These are phyloP conservation scores for Penicillium sp. DNA, from an alignment of 2,329 filamentous ascomycete species.

Conservation along the genomic window DNA sequence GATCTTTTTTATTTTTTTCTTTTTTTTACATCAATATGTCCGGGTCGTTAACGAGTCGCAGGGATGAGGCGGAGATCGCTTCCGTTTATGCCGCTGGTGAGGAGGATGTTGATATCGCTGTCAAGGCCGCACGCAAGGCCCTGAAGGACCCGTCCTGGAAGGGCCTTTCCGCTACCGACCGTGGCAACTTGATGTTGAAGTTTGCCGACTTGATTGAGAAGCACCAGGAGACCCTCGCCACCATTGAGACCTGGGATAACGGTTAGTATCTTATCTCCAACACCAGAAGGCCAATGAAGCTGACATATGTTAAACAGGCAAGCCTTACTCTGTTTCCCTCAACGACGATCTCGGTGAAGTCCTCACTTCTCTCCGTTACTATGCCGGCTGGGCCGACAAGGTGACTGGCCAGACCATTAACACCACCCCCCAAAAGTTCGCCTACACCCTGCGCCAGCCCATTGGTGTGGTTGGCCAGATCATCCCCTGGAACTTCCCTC, in stretches of 20 bases:
- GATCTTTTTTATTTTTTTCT: no score
- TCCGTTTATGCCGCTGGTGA: slow-evolving; percentile 63
- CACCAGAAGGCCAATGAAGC: neutral
- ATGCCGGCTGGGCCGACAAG: slow-evolving; percentile 91
- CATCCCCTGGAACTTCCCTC: slow-evolving; percentile 82
- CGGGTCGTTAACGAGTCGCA: slow-evolving; percentile 28
- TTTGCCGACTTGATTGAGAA: slow-evolving; percentile 68
- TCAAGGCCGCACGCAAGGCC: slow-evolving; percentile 36
- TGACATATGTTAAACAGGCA: slow-evolving; percentile 25
- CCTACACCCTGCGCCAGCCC: slow-evolving; percentile 80
- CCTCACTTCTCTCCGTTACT: slow-evolving; percentile 75
- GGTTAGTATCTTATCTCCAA: slow-evolving; percentile 53
- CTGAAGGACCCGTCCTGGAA: slow-evolving; percentile 39
- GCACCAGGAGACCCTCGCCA: slow-evolving; percentile 62
- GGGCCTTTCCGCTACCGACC: slow-evolving; percentile 52
- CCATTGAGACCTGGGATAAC: slow-evolving; percentile 77
- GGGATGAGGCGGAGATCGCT: slow-evolving; percentile 67
- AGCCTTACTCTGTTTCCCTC: slow-evolving; percentile 44
- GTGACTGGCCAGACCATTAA: slow-evolving; percentile 77
- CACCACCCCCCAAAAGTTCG: slow-evolving; percentile 64
- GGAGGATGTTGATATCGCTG: slow-evolving; percentile 35
- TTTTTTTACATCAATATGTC: no score
- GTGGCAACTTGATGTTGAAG: slow-evolving; percentile 66
- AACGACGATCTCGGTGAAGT: slow-evolving; percentile 71
- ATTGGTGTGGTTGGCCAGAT: slow-evolving; percentile 81